phyloP scores from a whole-genome alignment of 306 rosid genomes.

The Castanea mollissima region DNA sequence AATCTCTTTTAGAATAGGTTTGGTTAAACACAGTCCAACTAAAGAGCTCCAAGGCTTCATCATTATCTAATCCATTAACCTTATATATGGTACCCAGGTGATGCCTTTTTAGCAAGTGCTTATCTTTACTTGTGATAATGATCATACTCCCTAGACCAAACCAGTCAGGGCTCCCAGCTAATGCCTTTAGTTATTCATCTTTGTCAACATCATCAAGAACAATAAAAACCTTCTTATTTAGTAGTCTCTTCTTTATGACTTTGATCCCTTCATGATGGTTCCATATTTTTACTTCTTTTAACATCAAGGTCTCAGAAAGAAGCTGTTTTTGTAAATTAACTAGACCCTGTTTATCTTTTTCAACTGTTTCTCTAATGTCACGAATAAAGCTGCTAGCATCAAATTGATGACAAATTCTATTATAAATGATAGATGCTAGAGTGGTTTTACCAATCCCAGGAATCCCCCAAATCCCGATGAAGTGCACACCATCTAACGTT shows the following conservation, averaged over 20 bases:
- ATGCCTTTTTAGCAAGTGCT: neutral
- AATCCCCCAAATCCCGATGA: conserved; percentile 29
- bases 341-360: too few relatives aligned
- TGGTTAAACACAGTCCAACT: conserved; percentile 6
- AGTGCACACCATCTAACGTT: neutral
- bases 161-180: neutral
- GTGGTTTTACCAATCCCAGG: conserved; percentile 10
- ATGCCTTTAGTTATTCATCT: neutral
- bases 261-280: rapidly evolving
- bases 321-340: neutral
- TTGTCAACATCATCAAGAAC: neutral
- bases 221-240: neutral
- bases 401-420: neutral
- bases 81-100: neutral
- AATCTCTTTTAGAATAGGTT: neutral
- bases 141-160: neutral
- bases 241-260: neutral
- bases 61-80: neutral
- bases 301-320: neutral
- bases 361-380: conserved; percentile 9
- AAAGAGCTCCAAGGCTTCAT: conserved; percentile 24
- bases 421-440: neutral
- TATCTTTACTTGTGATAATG: neutral
- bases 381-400: neutral
- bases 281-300: neutral